Conservation (phyloP, 768 basidiomycete genomes). For the Termitomyces sp. region DNA sequence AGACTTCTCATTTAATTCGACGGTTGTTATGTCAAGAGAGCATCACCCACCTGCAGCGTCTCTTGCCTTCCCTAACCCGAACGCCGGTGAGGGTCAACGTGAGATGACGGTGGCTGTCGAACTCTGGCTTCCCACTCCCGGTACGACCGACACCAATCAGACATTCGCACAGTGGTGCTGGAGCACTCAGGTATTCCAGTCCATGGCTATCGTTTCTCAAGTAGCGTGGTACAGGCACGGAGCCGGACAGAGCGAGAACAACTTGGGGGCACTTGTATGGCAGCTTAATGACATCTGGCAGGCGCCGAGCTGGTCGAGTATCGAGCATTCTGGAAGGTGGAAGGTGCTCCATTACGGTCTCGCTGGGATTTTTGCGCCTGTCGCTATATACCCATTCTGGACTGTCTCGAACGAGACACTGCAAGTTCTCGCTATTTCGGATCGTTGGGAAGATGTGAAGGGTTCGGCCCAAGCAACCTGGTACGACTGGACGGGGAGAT, state of each 20-base stretch:
- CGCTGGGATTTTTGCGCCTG: slow-evolving; percentile 36
- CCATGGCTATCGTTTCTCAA: slow-evolving; percentile 53
- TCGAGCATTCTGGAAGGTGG: slow-evolving; percentile 56
- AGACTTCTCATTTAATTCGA: slow-evolving; percentile 54
- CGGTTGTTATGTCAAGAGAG: slow-evolving; percentile 48
- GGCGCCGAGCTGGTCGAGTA: slow-evolving; percentile 47
- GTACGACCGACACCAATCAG: slow-evolving; percentile 41
- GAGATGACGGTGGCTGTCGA: slow-evolving; percentile 48
- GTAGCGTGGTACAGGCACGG: slow-evolving; percentile 55
- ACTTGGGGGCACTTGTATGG: slow-evolving; percentile 54
- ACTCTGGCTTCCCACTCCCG: slow-evolving; percentile 49
- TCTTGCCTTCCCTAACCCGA: slow-evolving; percentile 50
- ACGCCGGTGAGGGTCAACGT: slow-evolving; percentile 43
- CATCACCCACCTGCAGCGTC: slow-evolving; percentile 50
- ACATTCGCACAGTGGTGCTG: slow-evolving; percentile 62
- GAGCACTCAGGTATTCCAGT: slow-evolving; percentile 57
- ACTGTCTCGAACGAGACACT: slow-evolving; percentile 40
- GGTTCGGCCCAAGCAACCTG: slow-evolving; percentile 47
- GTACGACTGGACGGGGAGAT: slow-evolving; percentile 48
- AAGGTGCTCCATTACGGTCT: slow-evolving; percentile 52
- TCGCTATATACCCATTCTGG: slow-evolving; percentile 54
- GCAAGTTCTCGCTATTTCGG: slow-evolving; percentile 45
- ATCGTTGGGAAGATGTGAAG: slow-evolving; percentile 40
- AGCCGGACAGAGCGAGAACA: slow-evolving; percentile 52
- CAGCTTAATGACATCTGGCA: slow-evolving; percentile 61